Base-by-base conservation (phyloP, 2,329 filamentous ascomycete genomes). In the Phaeosphaeria sp. region DNA sequence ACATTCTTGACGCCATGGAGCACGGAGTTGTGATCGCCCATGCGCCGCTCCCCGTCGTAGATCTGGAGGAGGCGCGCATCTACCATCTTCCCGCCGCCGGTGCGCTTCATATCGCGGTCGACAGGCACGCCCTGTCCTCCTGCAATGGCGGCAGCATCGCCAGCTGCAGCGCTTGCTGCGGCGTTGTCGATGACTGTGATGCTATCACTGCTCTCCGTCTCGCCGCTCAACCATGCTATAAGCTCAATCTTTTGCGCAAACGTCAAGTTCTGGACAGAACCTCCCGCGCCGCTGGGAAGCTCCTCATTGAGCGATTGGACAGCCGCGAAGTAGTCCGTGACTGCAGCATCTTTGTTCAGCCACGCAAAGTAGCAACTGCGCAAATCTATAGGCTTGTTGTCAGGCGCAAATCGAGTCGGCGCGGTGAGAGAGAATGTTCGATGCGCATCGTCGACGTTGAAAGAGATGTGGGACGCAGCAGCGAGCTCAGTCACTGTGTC, bases 331-430 rank as follows among this genome's bases (percentile, higher is more conserved):
- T 98, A 98, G 69, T 96, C 92, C 11, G 91, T 90, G 65, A 96
- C 93, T 54, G 90, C 88, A 54, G 90, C 88, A 80, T 98, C 94
- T 77, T 93, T 92, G 80, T 97, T 96, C 71, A 91, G 84, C 92
- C 93, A 99, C 55, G 93, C 93, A 74, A 98, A 97, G 82, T 94
- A 97, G 79, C 97, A 94, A 76, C 90, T 95, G 74, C 95, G 92
- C 67, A 99, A 83, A 75, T 97, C 92, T 70, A 97, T 89, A 4
- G 90, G 84, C 55, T 84, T 82, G 68, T 86, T 71, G 33, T 78
- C 78, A 20, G 92, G 93, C 59, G 91, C 85, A 81, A 98, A 98
- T 69, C 95, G 92, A 66, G 95, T 99, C 10, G 89, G 84, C 15
- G 85, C 84, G 50, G 86, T 87, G 64, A 97, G 85, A 1, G 89